phyloP scores from a whole-genome alignment of 2,329 filamentous ascomycete species.

The Penicillium palitans region DNA sequence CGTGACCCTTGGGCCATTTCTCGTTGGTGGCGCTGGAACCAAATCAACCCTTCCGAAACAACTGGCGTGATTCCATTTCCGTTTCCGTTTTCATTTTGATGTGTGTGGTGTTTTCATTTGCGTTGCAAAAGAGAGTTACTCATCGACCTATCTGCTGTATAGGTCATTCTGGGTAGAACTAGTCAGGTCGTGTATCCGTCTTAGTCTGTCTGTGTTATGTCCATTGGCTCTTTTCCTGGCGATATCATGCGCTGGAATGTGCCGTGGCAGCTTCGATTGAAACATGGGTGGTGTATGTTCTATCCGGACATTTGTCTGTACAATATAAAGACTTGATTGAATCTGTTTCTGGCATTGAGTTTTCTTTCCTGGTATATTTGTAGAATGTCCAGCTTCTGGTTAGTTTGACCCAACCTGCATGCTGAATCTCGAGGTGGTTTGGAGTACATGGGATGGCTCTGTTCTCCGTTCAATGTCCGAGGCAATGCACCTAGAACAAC shows the following conservation, averaged over 20 bases:
- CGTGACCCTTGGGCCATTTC: conserved; percentile 24
- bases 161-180: conserved; percentile 21
- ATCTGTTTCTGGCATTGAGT: not conserved
- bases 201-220: not conserved
- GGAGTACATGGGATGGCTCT: not conserved
- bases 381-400: not conserved
- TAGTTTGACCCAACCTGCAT: no score
- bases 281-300: not conserved
- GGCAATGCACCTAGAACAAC: not conserved
- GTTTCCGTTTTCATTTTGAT: conserved; percentile 27
- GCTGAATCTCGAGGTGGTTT: not conserved
- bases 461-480: not conserved
- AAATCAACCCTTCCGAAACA: conserved; percentile 14
- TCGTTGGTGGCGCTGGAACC: conserved; percentile 15
- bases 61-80: conserved; percentile 18
- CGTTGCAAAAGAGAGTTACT: conserved; percentile 24
- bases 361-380: not conserved
- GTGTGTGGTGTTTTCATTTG: conserved; percentile 26
- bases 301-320: conserved; percentile 10
- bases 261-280: not conserved
- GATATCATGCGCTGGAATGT: conserved; percentile 15
- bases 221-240: conserved; percentile 1
- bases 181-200: not conserved
- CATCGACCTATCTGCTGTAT: conserved; percentile 37
- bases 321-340: conserved; percentile 10